Evolutionary conservation across 441 rosid species (phyloP).

Genomic region (Melastoma candidum): DNA sequence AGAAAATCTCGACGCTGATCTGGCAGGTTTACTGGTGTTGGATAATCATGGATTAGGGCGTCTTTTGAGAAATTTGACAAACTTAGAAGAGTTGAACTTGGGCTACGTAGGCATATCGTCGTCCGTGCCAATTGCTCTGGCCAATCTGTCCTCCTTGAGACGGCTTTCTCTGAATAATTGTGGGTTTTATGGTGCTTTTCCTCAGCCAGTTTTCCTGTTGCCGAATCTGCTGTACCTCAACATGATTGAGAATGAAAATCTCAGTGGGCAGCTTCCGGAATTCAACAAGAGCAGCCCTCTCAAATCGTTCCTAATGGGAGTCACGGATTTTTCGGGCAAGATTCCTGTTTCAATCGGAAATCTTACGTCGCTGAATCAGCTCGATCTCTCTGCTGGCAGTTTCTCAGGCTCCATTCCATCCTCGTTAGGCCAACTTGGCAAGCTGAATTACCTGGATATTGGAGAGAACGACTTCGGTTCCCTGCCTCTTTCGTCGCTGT

Average conservation of each 20-base stretch:
- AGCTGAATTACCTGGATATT: not conserved
- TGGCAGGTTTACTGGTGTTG: too few species aligned
- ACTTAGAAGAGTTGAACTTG: constrained; percentile 9
- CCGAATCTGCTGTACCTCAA: constrained; percentile 9
- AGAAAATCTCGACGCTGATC: not conserved
- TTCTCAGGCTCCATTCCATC: constrained; percentile 5
- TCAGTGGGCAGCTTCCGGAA: constrained; percentile 3
- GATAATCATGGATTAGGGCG: not conserved
- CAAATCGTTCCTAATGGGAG: not conserved
- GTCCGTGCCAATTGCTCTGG: not conserved
- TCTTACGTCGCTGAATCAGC: not conserved
- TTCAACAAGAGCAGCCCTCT: constrained; percentile 4
- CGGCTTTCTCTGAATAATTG: not conserved
- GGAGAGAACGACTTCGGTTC: not conserved
- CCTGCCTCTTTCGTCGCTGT: not conserved
- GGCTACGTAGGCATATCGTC: constrained; percentile 4
- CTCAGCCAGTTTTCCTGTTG: constrained; percentile 1
- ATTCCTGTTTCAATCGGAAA: constrained; percentile 9
- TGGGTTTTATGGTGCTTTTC: constrained; percentile 12
- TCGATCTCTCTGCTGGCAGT: not conserved
- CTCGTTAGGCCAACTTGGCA: constrained; percentile 11
- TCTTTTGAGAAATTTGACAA: constrained; percentile 6
- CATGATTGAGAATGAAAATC: not conserved
- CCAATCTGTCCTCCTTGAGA: constrained; percentile 14
- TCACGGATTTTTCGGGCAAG: not conserved